These are phyloP conservation scores for Ballota nigra DNA, from an alignment of 257 asterid genomes.

Conservation along the genomic window DNA sequence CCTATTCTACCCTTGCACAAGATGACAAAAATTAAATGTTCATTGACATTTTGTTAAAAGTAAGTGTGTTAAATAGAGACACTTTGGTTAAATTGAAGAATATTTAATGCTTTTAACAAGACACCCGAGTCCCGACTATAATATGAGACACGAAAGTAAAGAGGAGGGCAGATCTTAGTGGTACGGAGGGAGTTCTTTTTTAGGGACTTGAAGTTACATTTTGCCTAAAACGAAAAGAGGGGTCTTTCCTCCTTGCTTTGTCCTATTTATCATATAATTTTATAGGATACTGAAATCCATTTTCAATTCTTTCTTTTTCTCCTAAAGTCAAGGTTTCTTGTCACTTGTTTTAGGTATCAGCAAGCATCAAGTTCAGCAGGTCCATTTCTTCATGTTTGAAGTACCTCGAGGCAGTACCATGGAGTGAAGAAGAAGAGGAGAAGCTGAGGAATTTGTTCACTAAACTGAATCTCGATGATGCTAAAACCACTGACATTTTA, in stretches of 20 bases:
- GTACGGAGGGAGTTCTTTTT: neutral
- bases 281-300: neutral
- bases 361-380: conserved; percentile 65
- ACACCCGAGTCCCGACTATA: too few relatives aligned
- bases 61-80: too few relatives aligned
- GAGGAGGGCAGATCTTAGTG: neutral
- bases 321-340: conserved; percentile 14
- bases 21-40: too few relatives aligned
- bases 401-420: conserved; percentile 89
- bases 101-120: too few relatives aligned
- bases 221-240: neutral
- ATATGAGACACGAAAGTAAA: too few relatives aligned
- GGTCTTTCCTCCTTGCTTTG: neutral
- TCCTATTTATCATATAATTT: neutral
- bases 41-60: too few relatives aligned
- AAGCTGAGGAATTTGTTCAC: conserved; percentile 63
- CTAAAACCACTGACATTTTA: conserved; percentile 45
- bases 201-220: neutral
- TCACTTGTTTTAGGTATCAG: conserved; percentile 57
- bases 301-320: neutral
- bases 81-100: too few relatives aligned
- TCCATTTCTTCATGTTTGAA: conserved; percentile 67
- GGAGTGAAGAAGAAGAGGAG: conserved; percentile 97
- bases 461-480: conserved; percentile 45
- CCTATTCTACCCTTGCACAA: too few relatives aligned